Evolutionary conservation across 2,329 filamentous ascomycete species (phyloP), one percentile per base, ranked within the genome.

Genomic region (Zymoseptoria pseudotritici): DNA sequence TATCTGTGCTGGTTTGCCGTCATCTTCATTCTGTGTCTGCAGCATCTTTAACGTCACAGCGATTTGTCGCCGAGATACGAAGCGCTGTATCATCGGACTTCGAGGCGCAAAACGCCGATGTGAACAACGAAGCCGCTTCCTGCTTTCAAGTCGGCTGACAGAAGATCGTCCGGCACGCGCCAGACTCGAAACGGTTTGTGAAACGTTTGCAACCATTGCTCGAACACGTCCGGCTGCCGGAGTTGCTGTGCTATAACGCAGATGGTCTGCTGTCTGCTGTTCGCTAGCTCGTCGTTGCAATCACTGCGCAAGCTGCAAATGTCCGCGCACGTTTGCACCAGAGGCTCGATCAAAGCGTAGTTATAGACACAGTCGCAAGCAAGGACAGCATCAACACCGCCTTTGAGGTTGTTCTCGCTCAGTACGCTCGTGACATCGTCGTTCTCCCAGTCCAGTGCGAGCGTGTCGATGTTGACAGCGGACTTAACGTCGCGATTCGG

Each of bases 321-420:
- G 63, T 95, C 89, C 5, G 80, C 84, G 72, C 90, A 96, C 0
- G 90, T 89, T 67, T 87, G 83, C 9, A 68, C 89, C 54, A 97
- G 83, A 0, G 92, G 91, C 51, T 83, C 78, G 22, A 97, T 84
- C 2, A 97, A 82, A 2, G 88, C 84, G 65, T 96, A 90, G 75
- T 97, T 99, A 79, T 95, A 99, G 66, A 99, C 88, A 74, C 92
- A 97, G 74, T 99, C 94, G 71, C 91, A 96, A 3, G 91, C 91
- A 42, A 97, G 73, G 10, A 97, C 79, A 13, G 86, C 75, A 69
- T 72, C 9, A 71, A 64, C 22, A 76, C 82, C 70, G 10, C 57
- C 26, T 6, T 55, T 11, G 19, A 72, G 61, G n/a, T 61, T 67
- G 9, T 86, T 80, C 53, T 80, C 74, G 62, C 84, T 81, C 0